These are phyloP conservation scores for Solanum chacoense DNA, from an alignment of 305 asterid genomes.

Conservation along the genomic window DNA sequence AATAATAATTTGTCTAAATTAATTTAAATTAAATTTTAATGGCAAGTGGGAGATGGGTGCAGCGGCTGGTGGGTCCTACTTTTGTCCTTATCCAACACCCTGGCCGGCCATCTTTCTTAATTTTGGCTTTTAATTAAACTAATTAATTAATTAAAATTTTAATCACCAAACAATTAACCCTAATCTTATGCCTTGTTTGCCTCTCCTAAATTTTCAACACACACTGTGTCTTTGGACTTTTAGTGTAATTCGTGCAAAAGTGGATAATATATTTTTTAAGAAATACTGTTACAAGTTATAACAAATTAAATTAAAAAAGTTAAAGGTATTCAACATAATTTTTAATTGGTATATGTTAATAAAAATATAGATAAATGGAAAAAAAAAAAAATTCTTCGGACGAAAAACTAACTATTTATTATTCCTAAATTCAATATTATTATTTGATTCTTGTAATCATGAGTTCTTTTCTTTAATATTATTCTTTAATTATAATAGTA, in stretches of 20 bases:
- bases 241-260: not conserved
- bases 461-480: not conserved
- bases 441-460: not conserved
- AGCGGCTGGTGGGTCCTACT: not conserved
- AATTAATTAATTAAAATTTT: not conserved
- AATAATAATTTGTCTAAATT: not conserved
- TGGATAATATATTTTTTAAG: not conserved
- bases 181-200: not conserved
- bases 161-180: not conserved
- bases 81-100: not conserved
- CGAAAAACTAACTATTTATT: not conserved
- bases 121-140: not conserved
- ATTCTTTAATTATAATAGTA: not conserved
- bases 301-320: not conserved
- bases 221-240: not conserved
- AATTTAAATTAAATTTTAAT: not conserved
- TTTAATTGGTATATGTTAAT: not conserved
- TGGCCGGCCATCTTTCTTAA: slow-evolving; percentile 2
- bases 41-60: not conserved
- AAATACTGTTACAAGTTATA: not conserved
- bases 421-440: not conserved
- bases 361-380: not conserved
- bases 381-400: not conserved
- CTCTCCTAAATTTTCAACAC: not conserved
- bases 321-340: not conserved